Conservation (phyloP, 2,329 filamentous ascomycete genomes). For the Hypoxylon sp. region DNA sequence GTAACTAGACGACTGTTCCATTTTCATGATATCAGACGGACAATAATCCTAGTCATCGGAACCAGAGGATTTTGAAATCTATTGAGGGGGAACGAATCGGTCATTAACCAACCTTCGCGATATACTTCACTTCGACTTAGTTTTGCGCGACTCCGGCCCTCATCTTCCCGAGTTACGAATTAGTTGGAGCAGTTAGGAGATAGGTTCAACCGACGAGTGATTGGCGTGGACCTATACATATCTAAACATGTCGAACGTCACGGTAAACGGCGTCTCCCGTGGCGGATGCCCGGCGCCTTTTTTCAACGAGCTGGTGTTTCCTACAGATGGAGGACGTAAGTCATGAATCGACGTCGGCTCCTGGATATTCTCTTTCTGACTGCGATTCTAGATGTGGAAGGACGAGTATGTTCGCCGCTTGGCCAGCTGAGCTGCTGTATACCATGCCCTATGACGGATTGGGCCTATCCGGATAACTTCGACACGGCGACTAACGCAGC, state of each 20-base stretch:
- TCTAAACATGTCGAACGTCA: constrained; percentile 31
- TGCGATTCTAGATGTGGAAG: constrained; percentile 55
- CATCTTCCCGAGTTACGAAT: background rate
- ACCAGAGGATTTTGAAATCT: constrained; percentile 10
- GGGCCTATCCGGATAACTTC: constrained; percentile 71
- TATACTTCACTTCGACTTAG: constrained; percentile 9
- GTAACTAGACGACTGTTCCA: constrained; percentile 18
- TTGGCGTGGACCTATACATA: constrained; percentile 11
- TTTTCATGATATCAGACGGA: constrained; percentile 10
- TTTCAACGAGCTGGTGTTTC: constrained; percentile 69
- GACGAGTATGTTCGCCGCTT: constrained; percentile 63
- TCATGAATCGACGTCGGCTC: constrained; percentile 18
- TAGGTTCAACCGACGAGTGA: constrained; percentile 12
- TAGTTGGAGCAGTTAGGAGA: too few relatives aligned
- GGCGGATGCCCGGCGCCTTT: constrained; percentile 75
- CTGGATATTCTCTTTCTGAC: constrained; percentile 35
- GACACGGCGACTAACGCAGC: constrained; percentile 67
- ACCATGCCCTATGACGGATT: constrained; percentile 87
- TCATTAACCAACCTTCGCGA: constrained; percentile 6
- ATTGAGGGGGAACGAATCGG: constrained; percentile 11
- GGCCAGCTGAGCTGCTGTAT: constrained; percentile 76
- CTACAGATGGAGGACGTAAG: constrained; percentile 47
- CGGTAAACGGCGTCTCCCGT: constrained; percentile 24
- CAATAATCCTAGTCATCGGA: constrained; percentile 12
- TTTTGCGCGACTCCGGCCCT: constrained; percentile 9